Evolutionary conservation across 1,284 basidiomycete species (phyloP).

Genomic region (Naganishia albida): DNA sequence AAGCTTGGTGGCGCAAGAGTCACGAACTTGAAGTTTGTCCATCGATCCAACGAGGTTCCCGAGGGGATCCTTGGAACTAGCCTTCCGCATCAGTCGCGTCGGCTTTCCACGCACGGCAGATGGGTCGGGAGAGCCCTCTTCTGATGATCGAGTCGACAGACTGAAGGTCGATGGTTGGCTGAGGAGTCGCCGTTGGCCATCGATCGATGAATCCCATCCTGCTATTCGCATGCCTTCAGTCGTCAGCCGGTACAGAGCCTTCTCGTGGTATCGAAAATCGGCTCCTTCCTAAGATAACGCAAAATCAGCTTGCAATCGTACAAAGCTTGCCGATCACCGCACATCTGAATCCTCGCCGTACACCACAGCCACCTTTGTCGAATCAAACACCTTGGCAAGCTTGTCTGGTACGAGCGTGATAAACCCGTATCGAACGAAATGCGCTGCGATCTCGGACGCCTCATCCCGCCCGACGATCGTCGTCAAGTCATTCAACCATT

Average conservation of each 20-base stretch:
- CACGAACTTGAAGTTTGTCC: constrained; percentile 58
- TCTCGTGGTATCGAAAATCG: constrained; percentile 92
- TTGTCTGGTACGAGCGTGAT: constrained; percentile 70
- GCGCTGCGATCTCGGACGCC: constrained; percentile 93
- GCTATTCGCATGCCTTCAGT: constrained; percentile 83
- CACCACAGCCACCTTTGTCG: constrained; percentile 83
- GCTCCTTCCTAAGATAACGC: constrained; percentile 67
- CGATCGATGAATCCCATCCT: constrained; percentile 65
- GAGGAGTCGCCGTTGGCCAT: constrained; percentile 5
- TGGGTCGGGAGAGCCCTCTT: constrained; percentile 45
- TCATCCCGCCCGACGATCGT: constrained; percentile 95
- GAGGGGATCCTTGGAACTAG: constrained; percentile 74
- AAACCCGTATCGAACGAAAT: constrained; percentile 93
- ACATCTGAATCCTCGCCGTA: constrained; percentile 37
- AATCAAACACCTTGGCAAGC: constrained; percentile 73
- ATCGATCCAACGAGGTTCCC: constrained; percentile 55
- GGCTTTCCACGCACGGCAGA: constrained; percentile 35
- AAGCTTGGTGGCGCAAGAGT: constrained; percentile 87
- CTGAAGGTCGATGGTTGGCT: constrained; percentile 31
- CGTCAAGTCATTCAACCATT: constrained; percentile 97
- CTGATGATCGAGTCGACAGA: constrained; percentile 54
- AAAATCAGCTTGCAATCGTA: not conserved
- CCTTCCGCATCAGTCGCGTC: constrained; percentile 70
- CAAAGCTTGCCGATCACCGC: not conserved
- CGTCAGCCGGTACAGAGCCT: constrained; percentile 90